Evolutionary conservation across 352 stramenopile species (phyloP), one percentile per base, ranked within the genome.

Genomic region (Pythium aristosporum): DNA sequence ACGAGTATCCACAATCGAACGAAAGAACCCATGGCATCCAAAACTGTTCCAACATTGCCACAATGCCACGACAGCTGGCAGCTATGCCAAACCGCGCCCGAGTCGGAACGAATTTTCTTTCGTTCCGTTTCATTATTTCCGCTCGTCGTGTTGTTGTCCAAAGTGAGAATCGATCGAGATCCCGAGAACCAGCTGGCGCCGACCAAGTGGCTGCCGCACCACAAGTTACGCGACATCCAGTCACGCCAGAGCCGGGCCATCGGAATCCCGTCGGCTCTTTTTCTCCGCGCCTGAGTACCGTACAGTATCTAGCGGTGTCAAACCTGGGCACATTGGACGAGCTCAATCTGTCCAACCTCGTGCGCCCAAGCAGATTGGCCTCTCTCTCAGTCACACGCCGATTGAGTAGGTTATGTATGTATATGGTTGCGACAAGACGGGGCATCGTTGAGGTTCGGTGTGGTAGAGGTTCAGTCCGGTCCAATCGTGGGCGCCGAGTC

Each of bases 151-250:
- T 63, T 16, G 56, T 51, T 15, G 20, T 13, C n/a, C 44, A 58
- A 20, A 3, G 51, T 49, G 8, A 39, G 34, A 39, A 3, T 10
- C 34, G 3, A 55, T 37, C 55, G 55, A 55, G 56, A 48, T 63
- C 56, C 56, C 3, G 12, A 20, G 34, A 53, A 48, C 56, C 56
- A 63, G 56, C 44, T 63, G 56, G 30, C n/a, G 3, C 8, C 3
- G 5, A 16, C 3, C 21, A 48, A 58, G 21, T 58, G 34, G 51
- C 51, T 47, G 34, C 32, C 30, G 46, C 32, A 32, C 56, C 56
- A 63, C 56, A 63, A 63, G 53, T 28, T 48, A 9, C n/a, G 23
- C 15, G 56, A 63, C 56, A 63, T 63, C 44, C 56, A 63, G 56
- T 53, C 34, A 39, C 34, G 11, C 34, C 34, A 39, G 11, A 39